Conservation (phyloP, 164 flowering plant species). For the Liriodendron chinense region DNA sequence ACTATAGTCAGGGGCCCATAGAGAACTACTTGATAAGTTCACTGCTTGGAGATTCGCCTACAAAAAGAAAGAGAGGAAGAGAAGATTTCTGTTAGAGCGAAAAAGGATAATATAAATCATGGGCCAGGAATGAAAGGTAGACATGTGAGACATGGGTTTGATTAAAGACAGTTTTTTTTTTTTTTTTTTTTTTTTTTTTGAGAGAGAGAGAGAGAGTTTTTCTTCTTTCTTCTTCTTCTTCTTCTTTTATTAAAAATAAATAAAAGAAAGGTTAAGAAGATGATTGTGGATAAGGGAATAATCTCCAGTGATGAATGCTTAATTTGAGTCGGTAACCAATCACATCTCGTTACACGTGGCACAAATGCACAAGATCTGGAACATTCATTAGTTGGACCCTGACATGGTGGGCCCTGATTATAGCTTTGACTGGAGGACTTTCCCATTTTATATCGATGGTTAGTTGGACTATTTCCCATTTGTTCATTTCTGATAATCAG, state of each 20-base stretch:
- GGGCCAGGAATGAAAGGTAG: neutral
- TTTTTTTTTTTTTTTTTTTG: no score
- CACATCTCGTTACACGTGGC: no score
- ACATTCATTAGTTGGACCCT: neutral
- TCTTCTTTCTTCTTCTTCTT: no score
- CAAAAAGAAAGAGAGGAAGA: conserved; percentile 10
- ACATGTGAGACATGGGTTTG: neutral
- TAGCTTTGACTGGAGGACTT: neutral
- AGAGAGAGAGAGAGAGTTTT: no score
- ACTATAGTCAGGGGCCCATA: conserved; percentile 42
- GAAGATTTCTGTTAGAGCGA: neutral
- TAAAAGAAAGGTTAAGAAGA: no score
- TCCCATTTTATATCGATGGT: neutral
- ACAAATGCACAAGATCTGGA: neutral
- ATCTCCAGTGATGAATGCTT: no score
- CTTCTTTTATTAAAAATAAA: no score
- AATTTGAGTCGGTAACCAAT: no score
- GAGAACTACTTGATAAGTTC: conserved; percentile 50
- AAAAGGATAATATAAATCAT: neutral
- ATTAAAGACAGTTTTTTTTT: no score
- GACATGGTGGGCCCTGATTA: neutral
- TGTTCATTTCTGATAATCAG: neutral
- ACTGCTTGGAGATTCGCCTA: conserved; percentile 51
- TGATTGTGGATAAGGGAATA: no score
- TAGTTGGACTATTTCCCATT: neutral